Evolutionary conservation across 2,329 filamentous ascomycete species (phyloP).

Genomic region (Atkinsonella hypoxylon): DNA sequence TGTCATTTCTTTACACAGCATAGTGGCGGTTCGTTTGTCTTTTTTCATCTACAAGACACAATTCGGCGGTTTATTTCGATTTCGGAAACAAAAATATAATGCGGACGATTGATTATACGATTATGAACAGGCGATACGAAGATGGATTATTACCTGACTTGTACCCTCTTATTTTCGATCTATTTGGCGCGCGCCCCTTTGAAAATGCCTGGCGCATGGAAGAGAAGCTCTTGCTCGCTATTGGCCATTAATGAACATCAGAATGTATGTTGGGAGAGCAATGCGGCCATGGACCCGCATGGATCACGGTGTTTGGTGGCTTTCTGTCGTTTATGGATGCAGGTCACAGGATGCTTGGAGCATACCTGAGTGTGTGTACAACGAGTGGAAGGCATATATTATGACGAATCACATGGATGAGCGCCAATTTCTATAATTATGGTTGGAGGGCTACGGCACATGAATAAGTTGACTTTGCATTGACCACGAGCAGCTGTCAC

Average conservation of each 20-base stretch:
- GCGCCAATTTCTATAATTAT: neutral
- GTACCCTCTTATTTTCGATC: conserved; percentile 1
- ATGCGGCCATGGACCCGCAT: neutral
- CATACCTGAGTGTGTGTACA: conserved; percentile 3
- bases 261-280: neutral
- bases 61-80: conserved; percentile 12
- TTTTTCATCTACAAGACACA: conserved; percentile 19
- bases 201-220: neutral
- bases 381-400: neutral
- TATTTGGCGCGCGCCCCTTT: neutral
- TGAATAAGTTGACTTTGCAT: too few relatives aligned
- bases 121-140: conserved; percentile 16
- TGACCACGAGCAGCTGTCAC: neutral
- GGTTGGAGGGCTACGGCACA: too few relatives aligned
- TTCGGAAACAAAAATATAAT: conserved; percentile 9
- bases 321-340: conserved; percentile 2
- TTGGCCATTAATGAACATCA: neutral
- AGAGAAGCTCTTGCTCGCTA: neutral
- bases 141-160: conserved; percentile 7
- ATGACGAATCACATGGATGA: neutral
- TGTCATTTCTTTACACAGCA: neutral
- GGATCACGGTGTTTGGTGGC: neutral
- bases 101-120: conserved; percentile 12
- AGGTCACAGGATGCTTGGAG: conserved; percentile 6
- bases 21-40: neutral